Base-by-base conservation (phyloP, 257 asterid genomes). In the Scutellaria minor region DNA sequence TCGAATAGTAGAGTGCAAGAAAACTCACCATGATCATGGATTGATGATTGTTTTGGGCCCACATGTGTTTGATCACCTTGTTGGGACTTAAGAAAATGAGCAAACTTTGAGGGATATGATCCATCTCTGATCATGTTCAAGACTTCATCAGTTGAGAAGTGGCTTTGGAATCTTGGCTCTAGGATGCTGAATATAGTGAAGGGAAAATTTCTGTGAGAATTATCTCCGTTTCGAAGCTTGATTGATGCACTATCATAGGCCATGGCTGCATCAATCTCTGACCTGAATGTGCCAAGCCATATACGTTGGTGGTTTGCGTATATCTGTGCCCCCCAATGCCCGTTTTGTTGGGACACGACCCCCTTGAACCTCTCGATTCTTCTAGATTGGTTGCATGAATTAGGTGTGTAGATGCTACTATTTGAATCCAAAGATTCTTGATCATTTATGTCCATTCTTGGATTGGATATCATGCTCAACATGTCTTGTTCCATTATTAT, bases 171-270 rank as follows among this genome's bases (percentile, higher is more conserved):
- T 10, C 72, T 71, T 1, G 86, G 86, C 58, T 91, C 99, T 35
- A 79, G 84, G 42, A 61, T 5, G 3, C 76, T 88, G 50, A 68
- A 15, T 15, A 24, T 75, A 1, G 89, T 86, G 83, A 89, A 78
- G 0, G 88, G 86, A 52, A 94, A 80, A 63, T 94, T 94, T 45
- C 95, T 70, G 52, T 82, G 95, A 3, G 86, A 75, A 13, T 2
- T 3, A 31, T 89, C 93, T 2, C 82, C 84, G 1, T 75, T 75
- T 0, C 85, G 79, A 10, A 87, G 88, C 72, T 82, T 88, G 46
- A 85, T 87, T 57, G 97, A 84, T 0, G 97, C 97, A 31, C 95
- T 94, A 11, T 94, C 97, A 48, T 94, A 91, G 2, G 99, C 99
- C 90, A 76, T 86, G 2, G 99, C 99, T 1, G 97, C 97, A 6